Conservation (phyloP, 805 yeast species). For the Ogataea methanolica region DNA sequence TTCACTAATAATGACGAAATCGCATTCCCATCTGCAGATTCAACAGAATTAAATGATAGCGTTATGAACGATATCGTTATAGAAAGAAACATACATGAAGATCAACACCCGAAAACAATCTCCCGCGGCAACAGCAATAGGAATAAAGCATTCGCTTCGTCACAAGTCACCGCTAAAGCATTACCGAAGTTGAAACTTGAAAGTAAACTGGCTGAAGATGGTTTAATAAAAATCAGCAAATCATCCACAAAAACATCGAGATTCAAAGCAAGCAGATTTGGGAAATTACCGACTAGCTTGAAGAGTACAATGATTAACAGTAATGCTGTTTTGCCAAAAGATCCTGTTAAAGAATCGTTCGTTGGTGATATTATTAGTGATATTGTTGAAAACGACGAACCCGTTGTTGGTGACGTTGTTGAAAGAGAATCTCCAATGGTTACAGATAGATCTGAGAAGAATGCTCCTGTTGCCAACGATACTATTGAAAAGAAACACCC, state of each 20-base stretch:
- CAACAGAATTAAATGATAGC: constrained; percentile 4
- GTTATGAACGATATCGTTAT: constrained; percentile 16
- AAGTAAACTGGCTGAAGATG: constrained; percentile 1
- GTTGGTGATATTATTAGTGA: background rate
- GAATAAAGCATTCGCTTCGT: background rate
- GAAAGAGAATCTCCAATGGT: too few species aligned
- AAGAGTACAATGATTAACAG: constrained; percentile 8
- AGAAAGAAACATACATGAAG: constrained; percentile 5
- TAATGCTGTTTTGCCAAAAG: background rate
- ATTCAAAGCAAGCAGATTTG: constrained; percentile 10
- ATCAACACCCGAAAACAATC: background rate
- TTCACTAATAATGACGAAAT: constrained; percentile 5
- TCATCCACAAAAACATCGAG: background rate
- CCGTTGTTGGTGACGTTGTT: too few species aligned
- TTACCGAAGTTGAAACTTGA: constrained; percentile 8
- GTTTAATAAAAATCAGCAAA: constrained; percentile 10
- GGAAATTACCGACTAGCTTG: constrained; percentile 22
- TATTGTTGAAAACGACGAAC: background rate
- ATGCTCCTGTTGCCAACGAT: too few species aligned
- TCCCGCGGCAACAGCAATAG: background rate
- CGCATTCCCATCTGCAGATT: constrained; percentile 6
- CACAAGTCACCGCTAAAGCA: background rate
- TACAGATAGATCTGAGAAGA: too few species aligned
- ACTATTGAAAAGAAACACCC: too few species aligned
- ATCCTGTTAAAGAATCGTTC: background rate